Evolutionary conservation across 257 asterid species (phyloP), one percentile per base, ranked within the genome.

Genomic region (Salvia miltiorrhiza): DNA sequence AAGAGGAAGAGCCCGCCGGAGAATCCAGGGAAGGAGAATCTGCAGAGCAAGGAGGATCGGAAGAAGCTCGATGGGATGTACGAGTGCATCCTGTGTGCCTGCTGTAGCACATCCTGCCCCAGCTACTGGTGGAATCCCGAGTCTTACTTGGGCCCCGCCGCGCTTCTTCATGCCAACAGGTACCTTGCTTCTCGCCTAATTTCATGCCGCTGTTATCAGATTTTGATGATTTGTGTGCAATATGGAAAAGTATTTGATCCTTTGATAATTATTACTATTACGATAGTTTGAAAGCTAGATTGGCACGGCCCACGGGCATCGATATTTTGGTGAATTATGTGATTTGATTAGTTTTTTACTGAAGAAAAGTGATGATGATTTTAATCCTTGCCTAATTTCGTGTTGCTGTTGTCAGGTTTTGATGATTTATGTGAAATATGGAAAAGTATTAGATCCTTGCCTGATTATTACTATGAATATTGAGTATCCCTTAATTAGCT

Each of bases 121-220:
- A 93, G 98, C 77, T 93, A 93, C 75, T 90, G 98, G 98, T 93
- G 98, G 98, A 93, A 93, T 69, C 98, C 98, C 5, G 98, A 93
- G 81, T 75, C 94, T 33, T 93, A 93, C 83, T 86, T 93, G 77
- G 98, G 97, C 20, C 98, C 98, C 0, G 97, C 97, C 19, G 93
- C 97, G 37, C 97, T 93, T 67, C 88, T 93, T 67, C 98, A 93
- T 17, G 96, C 98, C 52, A 88, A 93, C 48, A 70, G 98, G 98
- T 93, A 68, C n/a, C n/a, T 56, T 0, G 63, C 49, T 28, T 28
- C 5, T 53, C 0, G 19, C 53, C 23, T 5, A 19, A 4, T 63
- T 17, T 45, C 21, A 16, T 32, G 13, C 37, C 45, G 10, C 39
- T 69, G 55, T n/a, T n/a, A n/a, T n/a, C n/a, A n/a, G n/a, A n/a